Base-by-base conservation (phyloP, 2,329 filamentous ascomycete genomes). In the Monilinia aucupariae region DNA sequence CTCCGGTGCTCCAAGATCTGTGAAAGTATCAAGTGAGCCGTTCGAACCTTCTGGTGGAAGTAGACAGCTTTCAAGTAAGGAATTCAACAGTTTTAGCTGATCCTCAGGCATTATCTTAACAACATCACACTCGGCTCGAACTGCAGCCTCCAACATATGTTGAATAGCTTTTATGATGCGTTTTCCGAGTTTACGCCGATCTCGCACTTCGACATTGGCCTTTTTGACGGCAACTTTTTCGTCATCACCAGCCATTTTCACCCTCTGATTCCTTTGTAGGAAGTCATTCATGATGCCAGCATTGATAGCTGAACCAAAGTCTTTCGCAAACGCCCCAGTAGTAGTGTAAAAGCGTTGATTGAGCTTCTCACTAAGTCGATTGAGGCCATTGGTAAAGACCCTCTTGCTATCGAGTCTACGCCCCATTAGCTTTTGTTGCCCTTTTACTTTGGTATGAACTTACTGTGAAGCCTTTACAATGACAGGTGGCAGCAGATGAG, bases 81-180 rank as follows among this genome's bases (percentile, higher is more conserved):
- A 79, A 69, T 94, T 90, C 9, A 97, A 78, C 70, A 94, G 88
- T 67, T 85, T 85, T 47, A 90, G 78, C 62, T 92, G 82, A 54
- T 82, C 82, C 59, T 92, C 88, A 52, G 86, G 84, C 0, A 89
- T 80, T 70, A 86, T 88, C 59, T 86, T 83, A 58, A 82, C 86
- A 49, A 96, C 81, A 65, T 94, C 90, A n/a, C 90, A 87, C 74
- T 97, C 93, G 61, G 90, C 90, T 60, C 82, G 83, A 53, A 92
- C 77, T 0, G 91, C 91, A 61, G 84, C 82, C 74, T 96, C 89
- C 3, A 96, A 79, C 51, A 86, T 82, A 17, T 89, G 86, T 73
- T 96, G 90, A 39, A 96, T 82, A 0, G 87, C 85, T 74, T 91
- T 96, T 68, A 96, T 82, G 65, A 97, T 96, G 32, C 92, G 85